Percentiles rank a stretch among this genome's conserved stretches.
These are phyloP conservation scores for Platanthera guangdongensis DNA, from an alignment of 106 monocot genomes.

Conservation along the genomic window DNA sequence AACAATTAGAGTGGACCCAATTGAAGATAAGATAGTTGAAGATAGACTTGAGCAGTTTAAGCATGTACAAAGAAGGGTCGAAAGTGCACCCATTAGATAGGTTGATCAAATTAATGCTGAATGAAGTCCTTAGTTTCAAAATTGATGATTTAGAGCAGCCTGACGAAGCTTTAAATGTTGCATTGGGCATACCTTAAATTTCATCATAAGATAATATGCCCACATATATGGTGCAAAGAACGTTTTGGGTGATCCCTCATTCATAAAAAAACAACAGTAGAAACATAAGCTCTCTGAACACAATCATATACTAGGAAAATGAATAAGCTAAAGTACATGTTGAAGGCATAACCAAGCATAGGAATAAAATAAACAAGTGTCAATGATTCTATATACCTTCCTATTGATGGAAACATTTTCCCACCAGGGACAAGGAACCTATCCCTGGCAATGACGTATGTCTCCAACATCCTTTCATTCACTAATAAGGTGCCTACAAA, in stretches of 20 bases:
- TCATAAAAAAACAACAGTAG: not conserved
- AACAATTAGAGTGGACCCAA: too few relatives aligned
- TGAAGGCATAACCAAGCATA: not conserved
- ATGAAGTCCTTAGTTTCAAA: too few relatives aligned
- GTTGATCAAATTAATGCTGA: too few relatives aligned
- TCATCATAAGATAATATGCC: too few relatives aligned
- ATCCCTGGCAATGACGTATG: constrained; percentile 96
- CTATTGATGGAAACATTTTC: constrained; percentile 93
- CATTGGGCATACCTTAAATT: too few relatives aligned
- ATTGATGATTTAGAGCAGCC: too few relatives aligned
- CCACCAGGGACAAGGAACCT: constrained; percentile 75
- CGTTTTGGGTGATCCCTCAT: not conserved
- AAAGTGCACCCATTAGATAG: too few relatives aligned
- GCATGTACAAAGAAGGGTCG: too few relatives aligned
- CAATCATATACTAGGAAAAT: not conserved
- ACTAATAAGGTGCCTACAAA: constrained; percentile 84
- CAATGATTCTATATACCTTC: constrained; percentile 44
- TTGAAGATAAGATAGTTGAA: too few relatives aligned
- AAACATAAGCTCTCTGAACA: not conserved
- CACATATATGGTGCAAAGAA: not conserved
- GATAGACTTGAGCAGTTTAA: too few relatives aligned
- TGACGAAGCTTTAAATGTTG: too few relatives aligned
- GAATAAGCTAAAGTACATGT: not conserved
- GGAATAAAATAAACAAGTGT: not conserved
- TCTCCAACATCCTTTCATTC: constrained; percentile 97